phyloP scores from a whole-genome alignment of 257 asterid genomes.

The Solanum clarkiae region DNA sequence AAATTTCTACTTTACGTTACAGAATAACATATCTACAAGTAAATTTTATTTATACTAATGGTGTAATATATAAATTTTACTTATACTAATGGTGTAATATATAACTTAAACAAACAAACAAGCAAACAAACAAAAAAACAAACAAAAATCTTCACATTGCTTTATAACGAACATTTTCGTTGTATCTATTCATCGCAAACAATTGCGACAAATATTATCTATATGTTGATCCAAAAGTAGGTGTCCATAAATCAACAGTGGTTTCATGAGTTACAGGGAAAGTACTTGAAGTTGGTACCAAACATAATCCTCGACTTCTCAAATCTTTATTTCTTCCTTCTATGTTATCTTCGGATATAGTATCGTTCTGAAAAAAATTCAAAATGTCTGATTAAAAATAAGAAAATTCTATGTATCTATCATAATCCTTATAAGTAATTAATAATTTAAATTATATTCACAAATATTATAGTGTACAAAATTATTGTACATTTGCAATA shows the following conservation, averaged over 20 bases:
- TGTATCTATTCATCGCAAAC: too few species aligned
- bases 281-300: conserved; percentile 69
- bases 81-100: not conserved
- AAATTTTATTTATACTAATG: too few species aligned
- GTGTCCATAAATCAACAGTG: conserved; percentile 72
- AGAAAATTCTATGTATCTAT: not conserved
- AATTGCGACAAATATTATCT: too few species aligned
- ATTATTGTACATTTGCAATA: too few species aligned
- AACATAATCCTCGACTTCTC: conserved; percentile 66
- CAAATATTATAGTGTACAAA: not conserved
- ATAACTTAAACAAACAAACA: not conserved
- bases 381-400: rapidly evolving
- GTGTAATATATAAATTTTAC: not conserved
- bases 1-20: too few species aligned
- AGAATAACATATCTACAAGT: too few species aligned
- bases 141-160: not conserved
- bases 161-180: too few species aligned
- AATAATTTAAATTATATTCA: not conserved
- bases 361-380: not conserved
- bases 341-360: not conserved
- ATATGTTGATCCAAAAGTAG: conserved; percentile 38
- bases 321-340: conserved; percentile 28
- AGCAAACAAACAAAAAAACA: not conserved
- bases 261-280: conserved; percentile 59
- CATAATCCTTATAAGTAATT: not conserved